phyloP scores from a whole-genome alignment of 495 filamentous ascomycete genomes.

The Pseudevernia furfuracea region DNA sequence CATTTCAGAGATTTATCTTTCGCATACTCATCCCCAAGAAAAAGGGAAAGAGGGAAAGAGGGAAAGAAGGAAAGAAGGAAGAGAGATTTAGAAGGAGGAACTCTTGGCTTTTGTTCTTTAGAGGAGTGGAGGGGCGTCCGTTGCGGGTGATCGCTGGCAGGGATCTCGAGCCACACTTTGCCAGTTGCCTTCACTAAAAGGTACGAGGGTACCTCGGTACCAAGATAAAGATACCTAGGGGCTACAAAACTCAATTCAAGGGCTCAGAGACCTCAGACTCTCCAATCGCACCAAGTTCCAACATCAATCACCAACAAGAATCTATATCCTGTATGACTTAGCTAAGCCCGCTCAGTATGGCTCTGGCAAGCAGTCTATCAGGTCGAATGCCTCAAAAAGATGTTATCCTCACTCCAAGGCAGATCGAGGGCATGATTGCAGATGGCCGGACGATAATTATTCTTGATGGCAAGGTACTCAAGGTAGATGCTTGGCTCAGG shows the following conservation, averaged over 20 bases:
- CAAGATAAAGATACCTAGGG: too few species aligned
- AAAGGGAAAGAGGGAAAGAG: not conserved
- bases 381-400: slow-evolving; percentile 37
- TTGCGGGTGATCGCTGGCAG: slow-evolving; percentile 8
- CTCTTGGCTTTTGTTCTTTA: too few species aligned
- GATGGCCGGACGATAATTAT: slow-evolving; percentile 79
- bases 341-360: slow-evolving; percentile 15
- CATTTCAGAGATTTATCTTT: not conserved
- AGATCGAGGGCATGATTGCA: slow-evolving; percentile 82
- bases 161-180: not conserved
- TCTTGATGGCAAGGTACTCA: slow-evolving; percentile 70
- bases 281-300: not conserved
- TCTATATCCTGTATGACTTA: slow-evolving; percentile 15
- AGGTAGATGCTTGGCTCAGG: slow-evolving; percentile 76
- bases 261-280: not conserved
- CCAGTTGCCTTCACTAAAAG: too few species aligned
- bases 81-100: too few species aligned
- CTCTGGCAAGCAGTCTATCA: slow-evolving; percentile 1
- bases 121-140: too few species aligned
- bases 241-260: not conserved
- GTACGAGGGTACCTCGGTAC: too few species aligned
- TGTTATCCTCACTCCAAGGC: slow-evolving; percentile 54
- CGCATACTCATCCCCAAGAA: not conserved
- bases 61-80: too few species aligned
- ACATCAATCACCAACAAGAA: not conserved